phyloP scores from a whole-genome alignment of 176 grass and related monocot genomes.

The Eragrostis nindensis region DNA sequence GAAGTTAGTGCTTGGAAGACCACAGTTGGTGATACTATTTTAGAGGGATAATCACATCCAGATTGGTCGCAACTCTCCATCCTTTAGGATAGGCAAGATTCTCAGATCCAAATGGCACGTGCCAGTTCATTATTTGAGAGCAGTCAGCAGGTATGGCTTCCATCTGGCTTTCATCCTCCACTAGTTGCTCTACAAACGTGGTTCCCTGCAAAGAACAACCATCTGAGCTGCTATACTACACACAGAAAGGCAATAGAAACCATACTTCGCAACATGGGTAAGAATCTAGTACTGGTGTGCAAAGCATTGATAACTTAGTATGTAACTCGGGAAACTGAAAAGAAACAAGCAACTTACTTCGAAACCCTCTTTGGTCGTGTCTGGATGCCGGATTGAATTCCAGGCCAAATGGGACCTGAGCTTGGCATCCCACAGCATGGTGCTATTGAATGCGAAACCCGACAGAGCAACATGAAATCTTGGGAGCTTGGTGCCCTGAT shows the following conservation, averaged over 20 bases:
- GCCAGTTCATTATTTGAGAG: constrained; percentile 96
- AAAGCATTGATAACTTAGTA: neutral
- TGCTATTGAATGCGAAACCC: constrained; percentile 97
- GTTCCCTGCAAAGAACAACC: constrained; percentile 74
- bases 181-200: constrained; percentile 81
- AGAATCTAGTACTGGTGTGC: neutral
- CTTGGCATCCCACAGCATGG: constrained; percentile 90
- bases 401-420: constrained; percentile 72
- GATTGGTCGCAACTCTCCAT: constrained; percentile 70
- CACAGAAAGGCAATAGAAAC: constrained; percentile 34
- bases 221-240: constrained; percentile 41
- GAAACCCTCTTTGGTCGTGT: constrained; percentile 74
- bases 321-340: neutral
- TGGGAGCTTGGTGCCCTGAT: constrained; percentile 68
- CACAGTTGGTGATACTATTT: constrained; percentile 51
- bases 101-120: constrained; percentile 82
- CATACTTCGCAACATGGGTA: neutral
- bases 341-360: constrained; percentile 63
- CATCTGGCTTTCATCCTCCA: constrained; percentile 99
- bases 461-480: constrained; percentile 98
- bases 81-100: constrained; percentile 82
- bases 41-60: constrained; percentile 80
- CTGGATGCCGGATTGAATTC: constrained; percentile 86
- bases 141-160: constrained; percentile 89
- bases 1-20: constrained; percentile 51